Base-by-base conservation (phyloP, 768 basidiomycete species). In the Russula lepida region DNA sequence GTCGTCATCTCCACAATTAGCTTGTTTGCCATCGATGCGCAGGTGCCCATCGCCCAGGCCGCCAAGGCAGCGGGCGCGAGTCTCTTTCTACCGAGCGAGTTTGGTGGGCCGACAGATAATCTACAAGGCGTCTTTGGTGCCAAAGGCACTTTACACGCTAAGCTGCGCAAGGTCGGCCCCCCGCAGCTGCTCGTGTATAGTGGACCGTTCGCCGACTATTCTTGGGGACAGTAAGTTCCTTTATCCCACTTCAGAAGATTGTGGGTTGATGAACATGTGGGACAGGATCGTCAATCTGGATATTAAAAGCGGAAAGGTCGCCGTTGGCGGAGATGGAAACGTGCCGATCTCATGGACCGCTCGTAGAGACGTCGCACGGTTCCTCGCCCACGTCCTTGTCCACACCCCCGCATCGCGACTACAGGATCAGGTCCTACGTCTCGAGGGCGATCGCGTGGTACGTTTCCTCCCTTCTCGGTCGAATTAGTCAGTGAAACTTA, bases 11-110 rank as follows among this genome's bases (percentile, higher is more conserved):
- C 62, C 46, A 59, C 65, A 15, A 39, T 67, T 30, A 41, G 46
- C 11, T 3, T 37, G 19, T 4, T 50, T 15, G 58, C 41, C 32
- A 35, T 64, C 27, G 56, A 63, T 28, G 25, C n/a, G 4, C 66
- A 66, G 54, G 48, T 59, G 37, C 30, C 33, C 6, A 28, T 67
- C 28, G 66, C 66, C 4, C 39, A 59, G 37, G 66, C 65, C 13
- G 65, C 66, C 32, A 61, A 66, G 54, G 56, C 58, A 5, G 66
- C 66, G 4, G 65, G 66, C 21, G 62, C 66, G 46, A 48, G 54
- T 2, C 5, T 64, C 33, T 66, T 67, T 57, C 4, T 67, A 1
- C 66, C 66, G 5, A 65, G 66, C 53, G 72, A 73, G 59, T 73
- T 71, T 33, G 71, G 72, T 3, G 65, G 56, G 19, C 62, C 69